These are phyloP conservation scores for Suillus clintonianus DNA, from an alignment of 768 basidiomycete genomes.

Conservation along the genomic window DNA sequence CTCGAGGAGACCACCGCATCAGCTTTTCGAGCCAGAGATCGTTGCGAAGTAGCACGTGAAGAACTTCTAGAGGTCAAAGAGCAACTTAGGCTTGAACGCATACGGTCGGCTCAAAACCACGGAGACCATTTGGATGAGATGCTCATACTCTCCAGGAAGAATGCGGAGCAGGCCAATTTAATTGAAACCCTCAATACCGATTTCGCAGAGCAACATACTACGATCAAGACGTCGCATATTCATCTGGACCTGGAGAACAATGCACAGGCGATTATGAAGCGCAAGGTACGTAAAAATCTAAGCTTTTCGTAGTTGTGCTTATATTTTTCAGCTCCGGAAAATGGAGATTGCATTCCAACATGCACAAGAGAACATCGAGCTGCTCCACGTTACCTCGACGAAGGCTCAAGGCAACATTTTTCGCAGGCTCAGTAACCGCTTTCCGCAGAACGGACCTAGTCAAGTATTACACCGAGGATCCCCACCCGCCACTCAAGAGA, in stretches of 20 bases:
- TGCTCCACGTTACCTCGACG: background rate
- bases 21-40: background rate
- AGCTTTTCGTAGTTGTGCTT: background rate
- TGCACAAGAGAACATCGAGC: background rate
- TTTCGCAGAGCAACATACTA: background rate
- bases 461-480: background rate
- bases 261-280: background rate
- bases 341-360: background rate
- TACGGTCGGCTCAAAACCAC: too few relatives aligned
- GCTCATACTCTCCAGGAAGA: too few relatives aligned
- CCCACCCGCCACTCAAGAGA: background rate
- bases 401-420: background rate
- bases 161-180: too few relatives aligned
- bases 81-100: too few relatives aligned
- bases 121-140: too few relatives aligned
- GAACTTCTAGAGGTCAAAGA: background rate
- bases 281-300: background rate
- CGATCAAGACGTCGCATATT: background rate
- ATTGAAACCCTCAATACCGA: background rate
- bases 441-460: background rate
- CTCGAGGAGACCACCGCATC: background rate
- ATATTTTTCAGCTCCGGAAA: background rate
- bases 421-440: background rate
- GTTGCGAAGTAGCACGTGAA: background rate
- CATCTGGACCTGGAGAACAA: background rate